Conservation (phyloP, 2,329 filamentous ascomycete species). For the Xylaria sp. region DNA sequence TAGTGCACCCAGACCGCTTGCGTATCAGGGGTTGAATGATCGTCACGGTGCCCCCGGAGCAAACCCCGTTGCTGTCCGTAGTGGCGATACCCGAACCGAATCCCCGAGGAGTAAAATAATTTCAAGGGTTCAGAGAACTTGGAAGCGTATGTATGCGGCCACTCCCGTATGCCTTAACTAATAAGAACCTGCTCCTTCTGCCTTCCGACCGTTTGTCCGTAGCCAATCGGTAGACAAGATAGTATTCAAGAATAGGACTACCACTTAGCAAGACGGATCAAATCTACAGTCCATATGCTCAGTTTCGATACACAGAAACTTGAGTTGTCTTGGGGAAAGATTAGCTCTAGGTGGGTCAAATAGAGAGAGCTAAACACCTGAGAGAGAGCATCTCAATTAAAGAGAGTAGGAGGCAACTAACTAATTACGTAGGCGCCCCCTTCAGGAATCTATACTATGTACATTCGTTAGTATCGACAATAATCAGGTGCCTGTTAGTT, state of each 20-base stretch:
- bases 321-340: too few relatives aligned
- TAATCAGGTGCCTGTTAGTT: too few relatives aligned
- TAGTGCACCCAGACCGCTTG: constrained; percentile 21
- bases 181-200: neutral
- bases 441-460: too few relatives aligned
- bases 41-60: constrained; percentile 3
- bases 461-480: too few relatives aligned
- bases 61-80: neutral
- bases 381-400: too few relatives aligned
- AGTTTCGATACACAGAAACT: neutral
- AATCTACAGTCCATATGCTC: too few relatives aligned
- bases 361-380: too few relatives aligned
- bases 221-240: constrained; percentile 23
- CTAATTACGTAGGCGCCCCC: neutral
- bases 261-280: neutral
- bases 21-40: constrained; percentile 1
- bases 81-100: constrained; percentile 5
- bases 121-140: neutral
- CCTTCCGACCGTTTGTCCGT: neutral
- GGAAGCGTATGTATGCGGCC: neutral
- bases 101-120: neutral
- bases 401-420: neutral
- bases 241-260: neutral
- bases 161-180: constrained; percentile 2
- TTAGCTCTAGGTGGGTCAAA: neutral